Base-by-base conservation (phyloP, 108 stramenopile species). In the Epipyxis sp. region DNA sequence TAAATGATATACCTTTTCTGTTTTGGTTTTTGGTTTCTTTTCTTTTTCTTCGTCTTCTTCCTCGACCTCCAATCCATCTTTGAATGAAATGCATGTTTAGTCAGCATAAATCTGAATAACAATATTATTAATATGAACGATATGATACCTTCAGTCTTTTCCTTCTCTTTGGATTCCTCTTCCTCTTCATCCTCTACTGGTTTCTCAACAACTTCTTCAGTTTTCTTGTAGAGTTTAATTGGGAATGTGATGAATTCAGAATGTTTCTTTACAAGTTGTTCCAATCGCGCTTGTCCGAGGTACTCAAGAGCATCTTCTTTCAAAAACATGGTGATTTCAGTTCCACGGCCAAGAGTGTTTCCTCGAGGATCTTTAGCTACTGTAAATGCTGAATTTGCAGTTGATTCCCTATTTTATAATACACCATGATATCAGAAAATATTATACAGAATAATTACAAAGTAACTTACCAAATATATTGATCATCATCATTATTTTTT, bases 171-270 rank as follows among this genome's bases (percentile, higher is more conserved):
- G 41, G 84, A 80, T 42, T 74, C 85, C 50, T 88, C 85, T 67
- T 88, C 87, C 62, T 84, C 76, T 44, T 89, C 78, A n/a, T 85
- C 87, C 40, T 91, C 91, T 32, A 91, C 93, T 59, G 90, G 89
- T 42, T 92, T 91, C 39, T 86, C 87, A 59, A 90, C 90, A 32
- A 94, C 91, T 79, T 86, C 83, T 76, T 89, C 85, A 0, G 89
- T 92, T 59, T 82, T 85, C 59, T 91, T 92, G 61, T 89, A 83
- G 42, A 97, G 87, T 80, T 89, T 92, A 77, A 99, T 97, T 2
- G 99, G 99, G 84, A 98, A 97, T 6, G 92, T 92, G 76, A 98
- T 96, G 92, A 99, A 99, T 89, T 99, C 99, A 20, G 94, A 96
- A 86, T 99, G 98, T 78, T 94, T 94, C 78, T 88, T 83, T 44